Evolutionary conservation across 1,284 basidiomycete genomes (phyloP).

Genomic region (Cryptococcus wingfieldii): DNA sequence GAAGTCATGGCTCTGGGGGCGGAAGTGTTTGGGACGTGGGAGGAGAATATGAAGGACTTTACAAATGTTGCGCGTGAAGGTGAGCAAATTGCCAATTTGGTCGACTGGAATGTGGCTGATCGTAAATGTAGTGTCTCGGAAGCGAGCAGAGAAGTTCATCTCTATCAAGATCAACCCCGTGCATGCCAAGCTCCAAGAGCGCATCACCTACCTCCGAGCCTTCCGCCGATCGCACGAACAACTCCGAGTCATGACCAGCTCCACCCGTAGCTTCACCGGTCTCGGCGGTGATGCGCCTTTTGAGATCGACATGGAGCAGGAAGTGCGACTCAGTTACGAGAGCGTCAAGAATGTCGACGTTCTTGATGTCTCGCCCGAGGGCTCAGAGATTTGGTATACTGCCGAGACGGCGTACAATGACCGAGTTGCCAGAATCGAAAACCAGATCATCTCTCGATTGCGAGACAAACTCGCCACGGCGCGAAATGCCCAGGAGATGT

Average conservation of each 20-base stretch:
- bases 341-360: slow-evolving; percentile 94
- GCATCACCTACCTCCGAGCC: slow-evolving; percentile 78
- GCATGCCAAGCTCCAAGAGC: slow-evolving; percentile 85
- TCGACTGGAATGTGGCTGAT: not conserved
- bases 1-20: slow-evolving; percentile 71
- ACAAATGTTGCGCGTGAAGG: slow-evolving; percentile 90
- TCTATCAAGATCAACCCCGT: slow-evolving; percentile 93
- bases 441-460: slow-evolving; percentile 92
- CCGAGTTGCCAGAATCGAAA: slow-evolving; percentile 93
- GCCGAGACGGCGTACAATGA: slow-evolving; percentile 98
- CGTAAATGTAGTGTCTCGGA: slow-evolving; percentile 63
- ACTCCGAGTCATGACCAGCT: slow-evolving; percentile 92
- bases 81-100: slow-evolving; percentile 9
- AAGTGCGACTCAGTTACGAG: slow-evolving; percentile 92
- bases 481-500: slow-evolving; percentile 98
- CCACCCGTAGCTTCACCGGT: slow-evolving; percentile 78
- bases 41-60: slow-evolving; percentile 96
- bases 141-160: slow-evolving; percentile 89
- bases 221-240: slow-evolving; percentile 98
- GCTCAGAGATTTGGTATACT: slow-evolving; percentile 96
- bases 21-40: slow-evolving; percentile 89
- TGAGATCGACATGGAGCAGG: slow-evolving; percentile 87
- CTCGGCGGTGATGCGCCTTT: slow-evolving; percentile 63
- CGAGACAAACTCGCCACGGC: slow-evolving; percentile 92
- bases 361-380: slow-evolving; percentile 86